phyloP scores from a whole-genome alignment of 306 rosid species.

The Notholithocarpus densiflorus region DNA sequence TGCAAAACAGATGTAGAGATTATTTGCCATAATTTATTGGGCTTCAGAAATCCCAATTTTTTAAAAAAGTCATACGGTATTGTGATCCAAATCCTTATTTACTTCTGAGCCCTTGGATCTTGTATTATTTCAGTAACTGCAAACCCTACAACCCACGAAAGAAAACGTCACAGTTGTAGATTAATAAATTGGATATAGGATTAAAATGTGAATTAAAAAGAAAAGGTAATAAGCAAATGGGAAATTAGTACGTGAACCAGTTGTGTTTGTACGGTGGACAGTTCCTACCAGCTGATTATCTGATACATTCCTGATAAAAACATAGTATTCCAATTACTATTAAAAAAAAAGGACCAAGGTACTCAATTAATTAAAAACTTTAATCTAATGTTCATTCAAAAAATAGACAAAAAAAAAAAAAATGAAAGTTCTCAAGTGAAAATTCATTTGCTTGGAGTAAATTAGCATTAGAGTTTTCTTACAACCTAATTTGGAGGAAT shows the following conservation, averaged over 20 bases:
- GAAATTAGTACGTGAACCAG: neutral
- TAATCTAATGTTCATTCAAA: neutral
- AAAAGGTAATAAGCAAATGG: neutral
- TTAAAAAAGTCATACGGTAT: neutral
- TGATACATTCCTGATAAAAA: constrained; percentile 7
- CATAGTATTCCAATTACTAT: neutral
- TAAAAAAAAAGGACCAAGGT: neutral
- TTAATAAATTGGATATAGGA: neutral
- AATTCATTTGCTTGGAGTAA: no score
- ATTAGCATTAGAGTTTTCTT: no score
- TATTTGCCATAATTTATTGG: neutral
- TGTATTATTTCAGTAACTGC: constrained; percentile 19
- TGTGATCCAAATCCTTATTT: neutral
- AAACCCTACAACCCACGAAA: neutral
- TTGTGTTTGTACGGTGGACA: neutral
- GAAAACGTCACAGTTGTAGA: neutral
- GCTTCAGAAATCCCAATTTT: neutral
- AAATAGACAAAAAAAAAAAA: neutral
- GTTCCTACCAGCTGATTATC: constrained; percentile 9
- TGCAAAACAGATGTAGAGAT: neutral
- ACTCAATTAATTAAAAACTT: neutral
- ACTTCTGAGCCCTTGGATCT: constrained; percentile 13
- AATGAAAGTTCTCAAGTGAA: no score
- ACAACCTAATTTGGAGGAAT: no score
- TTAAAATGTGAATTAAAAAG: neutral